phyloP scores from a whole-genome alignment of 257 asterid genomes.

The Ballota nigra region DNA sequence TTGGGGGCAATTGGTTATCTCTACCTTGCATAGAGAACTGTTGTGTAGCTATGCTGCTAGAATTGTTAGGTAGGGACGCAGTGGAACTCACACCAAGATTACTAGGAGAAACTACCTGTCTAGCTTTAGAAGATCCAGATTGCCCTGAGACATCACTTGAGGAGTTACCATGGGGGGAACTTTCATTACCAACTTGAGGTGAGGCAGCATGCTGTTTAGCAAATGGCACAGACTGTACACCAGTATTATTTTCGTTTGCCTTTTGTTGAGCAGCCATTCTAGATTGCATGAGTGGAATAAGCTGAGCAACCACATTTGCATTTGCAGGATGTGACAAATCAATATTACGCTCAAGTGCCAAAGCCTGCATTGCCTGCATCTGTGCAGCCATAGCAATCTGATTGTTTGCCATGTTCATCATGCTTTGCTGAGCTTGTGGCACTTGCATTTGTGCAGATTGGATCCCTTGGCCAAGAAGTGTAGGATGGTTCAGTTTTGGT shows the following conservation, averaged over 20 bases:
- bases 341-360: slow-evolving; percentile 88
- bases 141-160: slow-evolving; percentile 80
- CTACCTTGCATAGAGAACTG: slow-evolving; percentile 65
- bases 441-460: slow-evolving; percentile 48
- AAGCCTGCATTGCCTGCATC: slow-evolving; percentile 88
- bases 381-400: slow-evolving; percentile 77
- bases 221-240: slow-evolving; percentile 50
- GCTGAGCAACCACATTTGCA: slow-evolving; percentile 77
- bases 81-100: slow-evolving; percentile 43
- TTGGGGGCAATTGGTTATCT: slow-evolving; percentile 69
- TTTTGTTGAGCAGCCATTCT: slow-evolving; percentile 79
- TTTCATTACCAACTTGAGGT: slow-evolving; percentile 64
- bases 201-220: slow-evolving; percentile 65
- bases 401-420: slow-evolving; percentile 59
- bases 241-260: slow-evolving; percentile 54
- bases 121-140: slow-evolving; percentile 77
- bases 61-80: slow-evolving; percentile 41
- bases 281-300: slow-evolving; percentile 76
- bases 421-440: slow-evolving; percentile 62
- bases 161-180: slow-evolving; percentile 78
- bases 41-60: slow-evolving; percentile 50
- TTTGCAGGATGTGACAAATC: slow-evolving; percentile 90
- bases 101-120: slow-evolving; percentile 64
- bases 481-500: slow-evolving; percentile 46
- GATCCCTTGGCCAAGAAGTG: slow-evolving; percentile 61